These are phyloP conservation scores for Pyracantha coccinea DNA, from an alignment of 331 rosid species.

Conservation along the genomic window DNA sequence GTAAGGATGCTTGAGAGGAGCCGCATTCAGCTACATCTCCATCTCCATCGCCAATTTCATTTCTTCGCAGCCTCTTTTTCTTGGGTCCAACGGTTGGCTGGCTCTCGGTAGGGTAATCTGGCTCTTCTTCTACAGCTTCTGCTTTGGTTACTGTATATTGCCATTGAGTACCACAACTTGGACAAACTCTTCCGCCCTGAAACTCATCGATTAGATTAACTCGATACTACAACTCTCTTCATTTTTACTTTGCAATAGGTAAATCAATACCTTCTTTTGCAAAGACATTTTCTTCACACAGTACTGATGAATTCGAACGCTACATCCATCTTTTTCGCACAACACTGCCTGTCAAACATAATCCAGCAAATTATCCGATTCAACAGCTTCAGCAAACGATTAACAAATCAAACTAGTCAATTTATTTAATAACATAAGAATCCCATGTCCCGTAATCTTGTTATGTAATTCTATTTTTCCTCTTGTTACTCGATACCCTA, in stretches of 20 bases:
- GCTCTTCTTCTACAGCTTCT: constrained; percentile 43
- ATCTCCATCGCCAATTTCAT: constrained; percentile 16
- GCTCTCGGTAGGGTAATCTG: constrained; percentile 27
- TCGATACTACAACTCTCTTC: background rate
- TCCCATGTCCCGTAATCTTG: background rate
- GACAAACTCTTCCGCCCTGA: constrained; percentile 56
- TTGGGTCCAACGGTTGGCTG: constrained; percentile 18
- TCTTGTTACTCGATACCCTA: background rate
- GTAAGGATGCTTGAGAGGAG: constrained; percentile 31
- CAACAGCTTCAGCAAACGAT: constrained; percentile 7
- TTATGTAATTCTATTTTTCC: background rate
- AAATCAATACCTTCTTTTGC: constrained; percentile 42
- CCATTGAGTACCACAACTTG: constrained; percentile 68
- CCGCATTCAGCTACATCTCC: constrained; percentile 21
- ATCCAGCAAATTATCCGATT: constrained; percentile 16
- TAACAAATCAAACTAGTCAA: background rate
- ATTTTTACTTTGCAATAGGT: background rate
- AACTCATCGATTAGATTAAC: constrained; percentile 7
- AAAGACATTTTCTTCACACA: constrained; percentile 60
- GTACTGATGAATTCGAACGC: constrained; percentile 61
- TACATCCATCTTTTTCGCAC: constrained; percentile 63
- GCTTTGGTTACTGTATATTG: constrained; percentile 33
- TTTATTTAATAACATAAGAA: background rate
- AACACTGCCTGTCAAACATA: constrained; percentile 49
- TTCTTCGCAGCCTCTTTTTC: constrained; percentile 26